Base-by-base conservation (phyloP, 2,329 filamentous ascomycete genomes). In the Cryphonectria nitschkei region DNA sequence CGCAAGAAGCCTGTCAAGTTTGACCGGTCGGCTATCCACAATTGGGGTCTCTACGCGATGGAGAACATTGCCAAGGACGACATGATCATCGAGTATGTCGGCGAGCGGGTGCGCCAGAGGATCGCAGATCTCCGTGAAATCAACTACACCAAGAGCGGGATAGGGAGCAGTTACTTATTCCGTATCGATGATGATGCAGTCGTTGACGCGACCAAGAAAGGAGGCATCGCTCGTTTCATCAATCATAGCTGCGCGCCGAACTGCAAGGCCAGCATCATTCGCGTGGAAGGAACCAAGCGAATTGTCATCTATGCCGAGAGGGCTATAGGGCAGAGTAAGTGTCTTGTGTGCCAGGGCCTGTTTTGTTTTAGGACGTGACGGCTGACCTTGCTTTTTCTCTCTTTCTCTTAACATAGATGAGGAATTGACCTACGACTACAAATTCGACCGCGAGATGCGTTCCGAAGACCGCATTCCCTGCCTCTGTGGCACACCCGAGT, bases 21-120 rank as follows among this genome's bases (percentile, higher is more conserved):
- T 82, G 96, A 95, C 70, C 90, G 96, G 61, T 99, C 96, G 67
- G 96, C 96, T 62, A 99, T 99, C 76, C 96, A 99, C 82, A 98
- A 98, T 77, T 99, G 96, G 96, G 96, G 96, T 39, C 84, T 99
- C 39, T 99, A 99, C 79, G 95, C 96, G 3, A 95, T 98, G 86
- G 96, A 99, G 82, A 96, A 97, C 78, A 99, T 99, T 74, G 89
- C 92, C 72, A 94, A 95, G 80, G 97, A 97, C 80, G 96, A 99
- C 82, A 98, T 99, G 94, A 99, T 99, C 79, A 99, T 99, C 78
- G 96, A 99, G 83, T 99, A 99, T 79, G 96, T 99, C 14, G 96
- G 96, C 72, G 96, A 99, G 83, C 96, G 97, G 81, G 94, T 99
- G 52, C 90, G 96, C 70, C 96, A 99, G 81, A 94, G 97, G 78